Percentiles rank a stretch among this genome's conserved stretches.
Evolutionary conservation across 139 green algal species (phyloP).

Genomic region (Haematococcus lacustris): DNA sequence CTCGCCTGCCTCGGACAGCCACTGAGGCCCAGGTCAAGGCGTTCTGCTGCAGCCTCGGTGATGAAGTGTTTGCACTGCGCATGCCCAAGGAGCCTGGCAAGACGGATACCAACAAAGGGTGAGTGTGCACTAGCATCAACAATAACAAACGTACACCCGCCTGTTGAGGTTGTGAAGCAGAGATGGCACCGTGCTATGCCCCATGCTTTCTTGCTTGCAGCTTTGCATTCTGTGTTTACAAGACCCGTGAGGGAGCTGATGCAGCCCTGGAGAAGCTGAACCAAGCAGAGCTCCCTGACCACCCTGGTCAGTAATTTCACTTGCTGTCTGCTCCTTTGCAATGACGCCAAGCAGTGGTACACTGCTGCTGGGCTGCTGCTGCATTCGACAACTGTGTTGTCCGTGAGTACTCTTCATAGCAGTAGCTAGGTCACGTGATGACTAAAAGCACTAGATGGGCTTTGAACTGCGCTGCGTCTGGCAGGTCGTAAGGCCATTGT

Average conservation of each 20-base stretch:
- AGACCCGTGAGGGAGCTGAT: conserved; percentile 37
- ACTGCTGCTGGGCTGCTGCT: not conserved
- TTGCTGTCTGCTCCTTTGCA: not conserved
- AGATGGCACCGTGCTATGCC: not conserved
- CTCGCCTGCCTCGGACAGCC: conserved; percentile 51
- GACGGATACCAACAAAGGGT: conserved; percentile 60
- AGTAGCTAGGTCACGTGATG: not conserved
- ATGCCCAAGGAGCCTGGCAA: conserved; percentile 55
- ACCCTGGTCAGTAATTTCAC: conserved; percentile 41
- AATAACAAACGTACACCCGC: not conserved
- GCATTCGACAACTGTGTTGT: not conserved
- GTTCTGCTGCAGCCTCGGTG: conserved; percentile 37
- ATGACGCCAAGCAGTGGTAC: not conserved
- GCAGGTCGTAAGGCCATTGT: conserved; percentile 5
- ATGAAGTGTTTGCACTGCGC: conserved; percentile 39
- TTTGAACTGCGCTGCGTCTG: not conserved
- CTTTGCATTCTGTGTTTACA: conserved; percentile 75
- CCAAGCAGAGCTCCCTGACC: conserved; percentile 42
- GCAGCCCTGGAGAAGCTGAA: conserved; percentile 51
- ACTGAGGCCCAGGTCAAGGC: conserved; percentile 46
- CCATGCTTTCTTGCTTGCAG: conserved; percentile 18
- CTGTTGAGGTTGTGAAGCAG: not conserved
- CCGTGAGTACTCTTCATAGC: not conserved
- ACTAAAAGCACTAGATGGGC: not conserved
- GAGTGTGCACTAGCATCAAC: conserved; percentile 9